Evolutionary conservation across 257 asterid genomes (phyloP).

Genomic region (Mentha longifolia): DNA sequence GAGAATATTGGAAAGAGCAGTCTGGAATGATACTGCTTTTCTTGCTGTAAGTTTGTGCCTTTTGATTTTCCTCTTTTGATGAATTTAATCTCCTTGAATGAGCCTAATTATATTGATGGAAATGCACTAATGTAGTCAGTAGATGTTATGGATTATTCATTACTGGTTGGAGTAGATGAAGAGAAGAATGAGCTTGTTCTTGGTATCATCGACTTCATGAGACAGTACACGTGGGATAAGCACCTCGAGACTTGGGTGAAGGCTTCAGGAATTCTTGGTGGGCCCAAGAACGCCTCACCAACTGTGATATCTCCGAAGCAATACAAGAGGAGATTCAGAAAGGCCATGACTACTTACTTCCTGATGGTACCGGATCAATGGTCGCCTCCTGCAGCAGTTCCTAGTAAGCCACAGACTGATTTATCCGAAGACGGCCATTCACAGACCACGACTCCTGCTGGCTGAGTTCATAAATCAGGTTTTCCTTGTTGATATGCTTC

Average conservation of each 20-base stretch:
- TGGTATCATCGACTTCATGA: conserved; percentile 93
- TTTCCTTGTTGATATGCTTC: conserved; percentile 27
- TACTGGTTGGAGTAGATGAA: conserved; percentile 86
- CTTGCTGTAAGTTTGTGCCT: conserved; percentile 75
- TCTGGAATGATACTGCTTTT: conserved; percentile 94
- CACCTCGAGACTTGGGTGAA: conserved; percentile 95
- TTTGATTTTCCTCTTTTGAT: not conserved
- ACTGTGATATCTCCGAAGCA: conserved; percentile 89
- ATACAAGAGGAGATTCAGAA: conserved; percentile 90
- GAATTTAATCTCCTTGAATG: too few relatives aligned
- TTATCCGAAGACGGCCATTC: conserved; percentile 51
- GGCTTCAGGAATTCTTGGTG: conserved; percentile 93
- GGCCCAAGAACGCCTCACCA: conserved; percentile 78
- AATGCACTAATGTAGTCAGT: conserved; percentile 77
- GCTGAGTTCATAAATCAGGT: conserved; percentile 36
- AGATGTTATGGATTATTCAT: conserved; percentile 93
- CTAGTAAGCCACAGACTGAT: conserved; percentile 63
- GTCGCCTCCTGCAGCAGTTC: conserved; percentile 61
- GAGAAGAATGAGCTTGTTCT: conserved; percentile 88
- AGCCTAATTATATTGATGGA: not conserved
- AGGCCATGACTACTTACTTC: conserved; percentile 92
- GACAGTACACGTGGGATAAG: conserved; percentile 97
- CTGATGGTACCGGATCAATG: conserved; percentile 95
- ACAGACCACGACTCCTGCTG: conserved; percentile 34
- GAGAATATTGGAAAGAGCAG: conserved; percentile 82